These are phyloP conservation scores for Hebeloma cylindrosporum DNA, from an alignment of 768 basidiomycete species.

Conservation along the genomic window DNA sequence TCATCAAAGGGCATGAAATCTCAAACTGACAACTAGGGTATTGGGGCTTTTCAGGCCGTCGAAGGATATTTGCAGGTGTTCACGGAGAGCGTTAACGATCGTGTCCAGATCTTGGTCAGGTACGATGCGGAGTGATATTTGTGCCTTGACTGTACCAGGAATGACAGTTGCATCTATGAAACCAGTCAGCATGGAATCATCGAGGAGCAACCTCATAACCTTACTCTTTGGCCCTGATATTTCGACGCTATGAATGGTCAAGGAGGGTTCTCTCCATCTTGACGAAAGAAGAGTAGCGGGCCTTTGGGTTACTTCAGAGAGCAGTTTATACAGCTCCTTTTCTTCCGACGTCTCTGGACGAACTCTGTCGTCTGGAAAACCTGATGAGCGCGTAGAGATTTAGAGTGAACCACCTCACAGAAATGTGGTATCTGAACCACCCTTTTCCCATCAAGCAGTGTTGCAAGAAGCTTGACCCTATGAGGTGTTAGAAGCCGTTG, in stretches of 20 bases:
- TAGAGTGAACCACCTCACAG: slow-evolving; percentile 51
- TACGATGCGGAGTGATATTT: slow-evolving; percentile 89
- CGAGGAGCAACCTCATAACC: slow-evolving; percentile 19
- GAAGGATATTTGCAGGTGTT: slow-evolving; percentile 62
- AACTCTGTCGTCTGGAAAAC: slow-evolving; percentile 67
- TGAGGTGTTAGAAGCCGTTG: not conserved
- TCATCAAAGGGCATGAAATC: not conserved
- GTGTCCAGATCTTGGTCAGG: slow-evolving; percentile 85
- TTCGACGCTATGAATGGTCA: slow-evolving; percentile 84
- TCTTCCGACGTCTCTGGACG: slow-evolving; percentile 69
- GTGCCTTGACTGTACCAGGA: slow-evolving; percentile 78
- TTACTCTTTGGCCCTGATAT: slow-evolving; percentile 80
- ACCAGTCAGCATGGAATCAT: not conserved
- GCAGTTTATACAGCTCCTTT: slow-evolving; percentile 59
- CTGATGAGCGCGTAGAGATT: not conserved
- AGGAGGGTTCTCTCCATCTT: slow-evolving; percentile 87
- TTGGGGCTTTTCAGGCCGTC: slow-evolving; percentile 64
- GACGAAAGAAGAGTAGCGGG: slow-evolving; percentile 69
- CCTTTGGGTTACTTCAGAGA: slow-evolving; percentile 67
- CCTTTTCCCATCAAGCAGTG: slow-evolving; percentile 57
- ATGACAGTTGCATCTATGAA: slow-evolving; percentile 81
- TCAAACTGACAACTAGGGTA: slow-evolving; percentile 56
- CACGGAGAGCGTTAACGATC: slow-evolving; percentile 60
- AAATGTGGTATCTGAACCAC: slow-evolving; percentile 76
- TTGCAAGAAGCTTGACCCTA: slow-evolving; percentile 79